Conservation (phyloP, 306 rosid species). For the Cicer chorassanicum region DNA sequence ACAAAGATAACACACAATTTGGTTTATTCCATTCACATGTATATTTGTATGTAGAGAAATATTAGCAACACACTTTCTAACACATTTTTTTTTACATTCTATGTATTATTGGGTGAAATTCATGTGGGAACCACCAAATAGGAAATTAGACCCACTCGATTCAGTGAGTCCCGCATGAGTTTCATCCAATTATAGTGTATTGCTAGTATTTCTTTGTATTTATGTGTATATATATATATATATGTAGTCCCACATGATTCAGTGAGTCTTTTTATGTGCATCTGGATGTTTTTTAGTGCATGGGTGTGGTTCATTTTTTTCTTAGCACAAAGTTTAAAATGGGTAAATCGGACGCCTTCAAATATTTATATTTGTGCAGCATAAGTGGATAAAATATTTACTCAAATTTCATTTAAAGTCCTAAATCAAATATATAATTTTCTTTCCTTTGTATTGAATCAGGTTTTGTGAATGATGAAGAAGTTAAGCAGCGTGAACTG, state of each 20-base stretch:
- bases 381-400: constrained; percentile 17
- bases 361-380: constrained; percentile 11
- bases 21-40: constrained; percentile 25
- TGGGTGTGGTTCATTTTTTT: constrained; percentile 8
- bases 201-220: neutral
- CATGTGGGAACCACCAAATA: constrained; percentile 5
- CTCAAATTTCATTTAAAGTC: constrained; percentile 20
- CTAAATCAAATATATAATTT: constrained; percentile 25
- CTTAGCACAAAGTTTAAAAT: constrained; percentile 16
- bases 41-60: constrained; percentile 8
- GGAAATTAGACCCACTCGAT: neutral
- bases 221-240: neutral
- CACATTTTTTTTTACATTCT: neutral
- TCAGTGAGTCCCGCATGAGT: neutral
- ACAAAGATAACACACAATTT: constrained; percentile 18
- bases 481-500: constrained; percentile 65
- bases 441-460: constrained; percentile 38
- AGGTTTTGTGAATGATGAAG: constrained; percentile 83
- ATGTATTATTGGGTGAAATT: neutral
- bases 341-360: constrained; percentile 20
- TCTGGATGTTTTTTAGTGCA: constrained; percentile 17
- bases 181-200: neutral
- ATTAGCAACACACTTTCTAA: neutral
- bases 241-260: neutral
- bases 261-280: neutral